Evolutionary conservation across 495 filamentous ascomycete species (phyloP), one percentile per base, ranked within the genome.

Genomic region (Xanthoparmelia taractica): DNA sequence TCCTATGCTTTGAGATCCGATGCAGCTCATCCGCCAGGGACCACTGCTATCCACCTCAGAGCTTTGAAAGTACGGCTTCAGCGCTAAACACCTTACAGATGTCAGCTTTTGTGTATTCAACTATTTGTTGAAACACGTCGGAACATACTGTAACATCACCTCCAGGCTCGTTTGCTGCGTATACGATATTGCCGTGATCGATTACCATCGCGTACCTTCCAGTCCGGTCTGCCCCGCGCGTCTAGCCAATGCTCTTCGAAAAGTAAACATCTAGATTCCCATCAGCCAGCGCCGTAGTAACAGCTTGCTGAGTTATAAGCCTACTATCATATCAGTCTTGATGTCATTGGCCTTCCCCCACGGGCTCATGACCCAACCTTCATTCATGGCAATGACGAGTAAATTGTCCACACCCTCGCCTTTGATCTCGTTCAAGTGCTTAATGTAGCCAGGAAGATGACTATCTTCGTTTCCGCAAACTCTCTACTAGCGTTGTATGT

Each of bases 341-440:
- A 95, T 82, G 40, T 81, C 82, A 78, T 96, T 96, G 68, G 92
- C 93, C 84, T 96, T 96, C 73, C 86, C 88, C 93, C 93, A 97
- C 59, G 93, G 93, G 71, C 84, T 85, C 90, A 96, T 96, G 70
- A 97, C 92, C 74, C 82, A 96, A 59, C 85, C 81, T 80, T 96
- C 92, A 75, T 97, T 96, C 81, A 79, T 90, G 61, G 91, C 89
- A 66, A 96, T 89, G 71, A 93, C 86, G 63, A 89, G 81, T 65
- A 97, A 84, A 61, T 88, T 72, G 75, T 96, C 91, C 66, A 96
- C 91, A 67, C 91, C 92, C 82, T 93, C 94, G 65, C 75, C 78
- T 77, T 85, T 86, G 73, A 97, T 79, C 73, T 87, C 77, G 45
- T 80, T 72, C 57, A 89, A 76, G 68, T 91, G 87, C 76, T 81